Conservation (phyloP, 169 alveolate genomes). For the Cryptosporidium sp. region DNA sequence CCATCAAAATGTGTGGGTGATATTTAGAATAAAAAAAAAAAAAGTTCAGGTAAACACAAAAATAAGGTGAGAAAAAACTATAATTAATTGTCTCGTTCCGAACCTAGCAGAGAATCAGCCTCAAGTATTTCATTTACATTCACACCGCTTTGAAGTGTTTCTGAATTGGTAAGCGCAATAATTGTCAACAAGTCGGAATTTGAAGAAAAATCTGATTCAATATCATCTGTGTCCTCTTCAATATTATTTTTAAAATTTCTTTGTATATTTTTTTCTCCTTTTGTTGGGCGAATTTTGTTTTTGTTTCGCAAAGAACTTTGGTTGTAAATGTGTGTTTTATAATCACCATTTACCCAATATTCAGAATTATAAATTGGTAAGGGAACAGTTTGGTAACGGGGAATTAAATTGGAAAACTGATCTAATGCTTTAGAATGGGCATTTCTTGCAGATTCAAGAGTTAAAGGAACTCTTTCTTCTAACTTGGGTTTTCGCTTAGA, state of each 20-base stretch:
- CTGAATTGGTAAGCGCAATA: conserved; percentile 60
- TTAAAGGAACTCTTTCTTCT: conserved; percentile 1
- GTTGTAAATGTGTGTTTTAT: neutral
- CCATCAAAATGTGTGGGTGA: conserved; percentile 15
- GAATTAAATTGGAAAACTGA: neutral
- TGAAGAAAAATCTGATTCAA: neutral
- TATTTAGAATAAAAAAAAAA: neutral
- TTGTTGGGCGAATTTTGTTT: neutral
- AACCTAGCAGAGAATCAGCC: neutral
- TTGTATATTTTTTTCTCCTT: neutral
- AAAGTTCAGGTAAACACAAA: neutral
- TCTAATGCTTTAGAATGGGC: conserved; percentile 20
- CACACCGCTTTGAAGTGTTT: conserved; percentile 23
- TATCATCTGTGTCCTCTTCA: neutral
- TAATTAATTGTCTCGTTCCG: neutral
- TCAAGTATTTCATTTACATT: conserved; percentile 9
- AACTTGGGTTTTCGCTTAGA: neutral
- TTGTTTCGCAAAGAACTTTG: neutral
- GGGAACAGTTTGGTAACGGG: conserved; percentile 26
- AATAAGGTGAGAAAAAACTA: neutral
- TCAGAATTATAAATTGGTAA: conserved; percentile 41
- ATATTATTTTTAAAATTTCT: neutral
- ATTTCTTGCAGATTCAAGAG: conserved; percentile 33
- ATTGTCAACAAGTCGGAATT: conserved; percentile 35
- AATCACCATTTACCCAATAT: conserved; percentile 26